A percentile compares a stretch with the other conserved stretches of the same genome.
phyloP scores from a whole-genome alignment of 768 basidiomycete species.

The Calocera viscosa region DNA sequence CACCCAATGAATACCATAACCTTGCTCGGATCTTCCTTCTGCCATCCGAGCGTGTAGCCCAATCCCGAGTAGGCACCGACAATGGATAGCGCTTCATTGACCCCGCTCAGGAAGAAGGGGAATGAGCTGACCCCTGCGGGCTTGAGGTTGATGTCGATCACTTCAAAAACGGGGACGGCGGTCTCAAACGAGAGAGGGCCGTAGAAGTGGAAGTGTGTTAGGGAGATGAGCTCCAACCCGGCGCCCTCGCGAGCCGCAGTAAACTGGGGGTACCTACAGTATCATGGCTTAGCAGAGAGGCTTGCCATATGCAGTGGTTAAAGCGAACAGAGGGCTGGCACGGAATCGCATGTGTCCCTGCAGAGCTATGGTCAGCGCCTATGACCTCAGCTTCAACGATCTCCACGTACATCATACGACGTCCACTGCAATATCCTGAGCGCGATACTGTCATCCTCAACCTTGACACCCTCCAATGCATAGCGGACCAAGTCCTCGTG shows the following conservation, averaged over 20 bases:
- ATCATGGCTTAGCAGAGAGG: not conserved
- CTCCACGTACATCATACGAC: not conserved
- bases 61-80: not conserved
- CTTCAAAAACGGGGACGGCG: not conserved
- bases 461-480: not conserved
- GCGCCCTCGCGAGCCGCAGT: not conserved
- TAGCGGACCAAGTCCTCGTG: not conserved
- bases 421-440: slow-evolving; percentile 5
- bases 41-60: not conserved
- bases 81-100: not conserved
- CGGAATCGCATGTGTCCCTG: slow-evolving; percentile 7
- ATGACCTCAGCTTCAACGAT: not conserved
- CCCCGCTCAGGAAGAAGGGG: not conserved
- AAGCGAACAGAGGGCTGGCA: not conserved
- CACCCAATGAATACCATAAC: not conserved
- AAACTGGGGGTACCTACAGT: not conserved
- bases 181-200: not conserved
- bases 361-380: not conserved
- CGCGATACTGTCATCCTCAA: not conserved
- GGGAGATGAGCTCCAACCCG: not conserved
- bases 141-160: not conserved
- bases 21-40: slow-evolving; percentile 8
- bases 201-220: not conserved
- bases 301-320: not conserved
- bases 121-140: not conserved